Evolutionary conservation across 192 early-diverging fungal genomes (phyloP), one percentile per base, ranked within the genome.

Genomic region (Backusella tarrabulga): DNA sequence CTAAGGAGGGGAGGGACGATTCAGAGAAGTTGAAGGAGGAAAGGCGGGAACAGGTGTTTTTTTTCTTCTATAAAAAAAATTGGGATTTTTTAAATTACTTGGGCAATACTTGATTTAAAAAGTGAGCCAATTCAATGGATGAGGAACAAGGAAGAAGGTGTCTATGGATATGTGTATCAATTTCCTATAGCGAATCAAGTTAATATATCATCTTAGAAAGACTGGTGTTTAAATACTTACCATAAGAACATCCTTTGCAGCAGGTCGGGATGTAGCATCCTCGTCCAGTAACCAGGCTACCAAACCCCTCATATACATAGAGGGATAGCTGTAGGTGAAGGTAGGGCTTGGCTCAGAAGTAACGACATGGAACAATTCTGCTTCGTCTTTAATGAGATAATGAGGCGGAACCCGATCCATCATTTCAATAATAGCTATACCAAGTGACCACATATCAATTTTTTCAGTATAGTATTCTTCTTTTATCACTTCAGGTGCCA

Each of bases 391-490:
- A 60, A 84, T 76, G 8, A 81, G 72, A 76, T 83, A 86, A 66
- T 84, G 84, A 46, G 85, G 85, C n/a, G 85, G 85, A 29, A 77
- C 79, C 15, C 85, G 67, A 44, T 86, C 85, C 79, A 86, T 78
- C 83, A 86, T 81, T 76, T 86, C 85, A 34, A 86, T 83, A 14
- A 84, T 75, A 32, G 81, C 81, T 32, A 87, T 83, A 68, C 85
- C 86, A 21, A 87, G 74, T 21, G 86, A 87, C 86, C 86, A 87
- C 78, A 87, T 84, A 67, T 87, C 86, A 26, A 86, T 80, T 73
- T 82, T 84, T 56, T 87, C 79, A 46, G 77, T 77, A 66, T 87
- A 87, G 67, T 73, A 72, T 66, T 86, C 77, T 36, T 84, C 81
- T 35, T 69, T 71, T 60, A 87, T 80, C 38, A 87, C 83, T 76